Evolutionary conservation across 352 stramenopile genomes (phyloP), one percentile per base, ranked within the genome.

Genomic region (Globisporangium alternatum): DNA sequence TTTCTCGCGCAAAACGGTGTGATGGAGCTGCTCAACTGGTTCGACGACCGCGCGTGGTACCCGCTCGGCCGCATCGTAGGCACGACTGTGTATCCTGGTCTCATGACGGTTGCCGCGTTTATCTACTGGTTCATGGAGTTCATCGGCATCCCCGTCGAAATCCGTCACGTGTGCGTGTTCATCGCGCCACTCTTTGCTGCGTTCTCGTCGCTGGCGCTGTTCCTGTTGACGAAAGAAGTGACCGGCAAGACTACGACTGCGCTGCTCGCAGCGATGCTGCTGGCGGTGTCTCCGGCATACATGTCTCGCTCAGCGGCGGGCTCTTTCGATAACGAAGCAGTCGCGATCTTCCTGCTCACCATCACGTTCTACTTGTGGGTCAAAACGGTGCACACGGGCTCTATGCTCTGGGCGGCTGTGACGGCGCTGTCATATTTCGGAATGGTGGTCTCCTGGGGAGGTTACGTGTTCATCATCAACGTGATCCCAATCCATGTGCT

Each of bases 391-490:
- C 72, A 87, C 56, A 89, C 83, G 1, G 89, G 89, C 10, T 80
- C 77, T 10, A 96, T 97, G 83, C 56, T 96, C 35, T 76, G 67
- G 62, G 82, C 83, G 7, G 81, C 69, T 2, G 31, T 72, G 4
- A 71, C 74, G 15, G 81, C 87, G 69, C 71, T 99, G 25, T 79
- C 84, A 3, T 99, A 99, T 72, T 98, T 99, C 71, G 96, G 96
- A 69, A 98, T 98, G 92, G 96, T 97, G 15, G 80, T 97, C 6
- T 95, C 95, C 1, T 99, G 97, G 97, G 97, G 97, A 68, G 97
- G 97, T 56, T 99, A 99, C 75, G 95, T 99, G 33, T 99, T 99
- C 79, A 98, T 99, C 51, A 91, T 99, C 74, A 99, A 99, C 77
- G 83, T 99, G 45, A 88, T 99, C 43, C 97, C 96, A 33, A 90